Evolutionary conservation across 1,284 basidiomycete species (phyloP), one percentile per base, ranked within the genome.

Genomic region (Paramarasmius palmivorus): DNA sequence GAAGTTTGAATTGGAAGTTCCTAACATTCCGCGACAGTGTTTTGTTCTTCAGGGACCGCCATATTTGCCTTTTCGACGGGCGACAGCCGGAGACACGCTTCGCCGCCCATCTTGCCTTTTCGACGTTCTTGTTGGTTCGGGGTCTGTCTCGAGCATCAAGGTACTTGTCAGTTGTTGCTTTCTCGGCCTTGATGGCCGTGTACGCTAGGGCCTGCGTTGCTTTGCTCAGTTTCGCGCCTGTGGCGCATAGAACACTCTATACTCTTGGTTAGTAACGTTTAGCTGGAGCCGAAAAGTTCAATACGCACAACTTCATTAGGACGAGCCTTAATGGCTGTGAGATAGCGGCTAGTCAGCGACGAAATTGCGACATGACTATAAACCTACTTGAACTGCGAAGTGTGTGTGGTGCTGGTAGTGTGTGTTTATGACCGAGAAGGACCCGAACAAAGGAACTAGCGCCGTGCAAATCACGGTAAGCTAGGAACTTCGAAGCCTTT

Each of bases 201-300:
- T 57, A 57, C 7, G 60, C 60, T 17, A 47, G 14, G 29, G 55
- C 20, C 26, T 61, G 60, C 10, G 58, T 59, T 26, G 59, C 14
- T 9, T 19, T 26, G 2, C 32, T 36, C 3, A 61, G 42, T 52
- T 59, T 59, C 1, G 54, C 53, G 10, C 60, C 61, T 0, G 52
- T 40, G 1, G 48, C 0, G 3, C 12, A 29, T 6, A 52, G 17
- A n/a, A n/a, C n/a, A n/a, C n/a, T n/a, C n/a, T n/a, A n/a, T n/a
- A n/a, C n/a, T n/a, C n/a, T n/a, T n/a, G n/a, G n/a, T n/a, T n/a
- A n/a, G n/a, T n/a, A n/a, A n/a, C n/a, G n/a, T n/a, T n/a, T n/a
- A n/a, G n/a, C n/a, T n/a, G n/a, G n/a, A n/a, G n/a, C n/a, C n/a
- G n/a, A n/a, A n/a, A n/a, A n/a, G n/a, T n/a, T n/a, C n/a, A n/a